Evolutionary conservation across 2,329 filamentous ascomycete species (phyloP), one percentile per base, ranked within the genome.

Genomic region (Exophiala spinifera): DNA sequence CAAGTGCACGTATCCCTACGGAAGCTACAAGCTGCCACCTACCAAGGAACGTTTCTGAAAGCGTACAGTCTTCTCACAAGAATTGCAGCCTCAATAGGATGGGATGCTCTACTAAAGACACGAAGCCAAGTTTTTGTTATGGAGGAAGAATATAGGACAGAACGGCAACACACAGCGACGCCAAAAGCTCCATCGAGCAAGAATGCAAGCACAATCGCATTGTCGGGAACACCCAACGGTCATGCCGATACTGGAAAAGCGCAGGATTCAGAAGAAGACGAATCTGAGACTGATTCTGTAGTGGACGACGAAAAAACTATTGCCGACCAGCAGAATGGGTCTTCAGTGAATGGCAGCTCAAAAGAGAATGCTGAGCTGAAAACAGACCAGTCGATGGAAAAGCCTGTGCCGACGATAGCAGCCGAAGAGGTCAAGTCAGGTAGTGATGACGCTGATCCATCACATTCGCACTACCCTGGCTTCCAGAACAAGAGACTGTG

Each of bases 61-160:
- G 94, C 94, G 1, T 99, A 99, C 74, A 86, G 86, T 61, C 87
- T 99, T 31, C 78, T 99, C 58, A 97, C 94, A 0, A 92, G 96
- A 69, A 92, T 99, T 77, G 95, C 92, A 0, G 87, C 90, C 57
- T 92, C 94, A 72, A 96, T 99, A 64, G 94, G 94, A 36, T 99
- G 94, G 94, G 94, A 99, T 65, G 90, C 96, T 68, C 79, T 99
- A 19, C 77, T 99, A 48, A 95, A 90, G 72, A 96, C 95, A 66
- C 83, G 94, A 63, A 97, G 92, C 74, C 91, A 92, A 60, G 94
- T 99, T 1, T 99, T 99, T 65, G 94, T 99, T 46, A 99, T 99
- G 94, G 94, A 99, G 70, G 94, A 99, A 67, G 94, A 99, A 71
- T 99, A 99, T 69, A 85, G 94, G 46, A 88, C 86, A 53, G 94